A percentile compares a stretch with the other conserved stretches of the same genome.
phyloP scores from a whole-genome alignment of 441 rosid species.

The Breynia disticha region DNA sequence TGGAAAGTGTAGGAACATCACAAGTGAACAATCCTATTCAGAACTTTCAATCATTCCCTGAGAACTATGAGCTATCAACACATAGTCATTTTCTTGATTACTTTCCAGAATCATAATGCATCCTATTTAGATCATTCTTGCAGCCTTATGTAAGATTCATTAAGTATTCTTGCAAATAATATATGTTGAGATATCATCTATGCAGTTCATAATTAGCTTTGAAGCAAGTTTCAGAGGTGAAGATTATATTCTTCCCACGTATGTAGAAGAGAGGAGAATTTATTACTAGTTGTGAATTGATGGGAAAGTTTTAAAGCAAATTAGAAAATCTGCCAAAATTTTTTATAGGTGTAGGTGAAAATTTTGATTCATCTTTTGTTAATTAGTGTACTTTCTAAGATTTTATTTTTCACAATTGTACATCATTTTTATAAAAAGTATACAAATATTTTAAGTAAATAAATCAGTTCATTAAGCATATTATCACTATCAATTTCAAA shows the following conservation, averaged over 20 bases:
- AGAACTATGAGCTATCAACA: slow-evolving; percentile 24
- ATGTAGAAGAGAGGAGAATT: background rate
- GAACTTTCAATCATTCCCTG: slow-evolving; percentile 24
- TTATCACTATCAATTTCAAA: too few relatives aligned
- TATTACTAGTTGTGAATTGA: background rate
- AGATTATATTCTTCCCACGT: background rate
- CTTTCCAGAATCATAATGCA: slow-evolving; percentile 42
- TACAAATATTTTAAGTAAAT: too few relatives aligned
- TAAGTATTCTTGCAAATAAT: background rate
- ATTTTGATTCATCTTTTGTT: slow-evolving; percentile 19
- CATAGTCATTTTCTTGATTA: slow-evolving; percentile 44
- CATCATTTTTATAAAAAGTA: too few relatives aligned
- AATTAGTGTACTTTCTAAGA: background rate
- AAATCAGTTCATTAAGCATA: too few relatives aligned
- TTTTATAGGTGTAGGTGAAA: slow-evolving; percentile 7
- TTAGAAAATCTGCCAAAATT: slow-evolving; percentile 1
- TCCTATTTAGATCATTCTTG: background rate
- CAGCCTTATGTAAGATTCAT: background rate
- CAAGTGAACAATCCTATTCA: slow-evolving; percentile 26
- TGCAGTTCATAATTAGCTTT: background rate
- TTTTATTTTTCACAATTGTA: slow-evolving; percentile 16
- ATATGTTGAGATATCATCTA: background rate
- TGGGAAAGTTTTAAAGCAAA: slow-evolving; percentile 2
- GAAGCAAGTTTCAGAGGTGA: background rate
- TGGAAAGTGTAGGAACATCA: slow-evolving; percentile 44